phyloP scores from a whole-genome alignment of 163 green algal species.

The Scenedesmus sp. region DNA sequence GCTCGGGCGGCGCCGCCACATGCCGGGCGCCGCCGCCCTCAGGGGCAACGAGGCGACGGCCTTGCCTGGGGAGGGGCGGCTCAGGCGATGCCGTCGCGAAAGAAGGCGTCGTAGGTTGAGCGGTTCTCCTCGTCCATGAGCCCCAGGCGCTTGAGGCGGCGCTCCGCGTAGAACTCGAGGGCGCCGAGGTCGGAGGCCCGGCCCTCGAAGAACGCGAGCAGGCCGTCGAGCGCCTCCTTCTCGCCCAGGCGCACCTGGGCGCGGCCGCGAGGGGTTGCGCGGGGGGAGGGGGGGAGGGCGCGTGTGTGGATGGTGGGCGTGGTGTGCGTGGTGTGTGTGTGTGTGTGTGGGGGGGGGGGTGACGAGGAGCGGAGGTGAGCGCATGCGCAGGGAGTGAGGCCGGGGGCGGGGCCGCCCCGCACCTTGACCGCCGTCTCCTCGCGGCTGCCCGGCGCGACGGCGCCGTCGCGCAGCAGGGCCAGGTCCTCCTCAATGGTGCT shows the following conservation, averaged over 20 bases:
- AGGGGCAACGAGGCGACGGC: too few species aligned
- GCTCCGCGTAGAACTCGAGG: conserved; percentile 91
- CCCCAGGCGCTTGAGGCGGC: conserved; percentile 81
- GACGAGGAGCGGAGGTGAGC: too few species aligned
- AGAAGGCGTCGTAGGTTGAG: conserved; percentile 77
- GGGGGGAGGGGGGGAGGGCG: not conserved
- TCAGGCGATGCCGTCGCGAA: conserved; percentile 74
- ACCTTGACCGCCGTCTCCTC: conserved; percentile 58
- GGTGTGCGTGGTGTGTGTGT: too few species aligned
- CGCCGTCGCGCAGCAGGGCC: conserved; percentile 50
- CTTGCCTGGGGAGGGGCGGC: too few species aligned
- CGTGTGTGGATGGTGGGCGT: too few species aligned
- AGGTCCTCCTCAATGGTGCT: conserved; percentile 77
- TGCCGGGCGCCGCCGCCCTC: too few species aligned
- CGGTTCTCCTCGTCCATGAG: conserved; percentile 83
- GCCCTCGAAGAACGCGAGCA: conserved; percentile 77
- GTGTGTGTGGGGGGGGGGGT: too few species aligned
- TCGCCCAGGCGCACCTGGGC: conserved; percentile 78
- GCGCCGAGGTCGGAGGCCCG: conserved; percentile 58
- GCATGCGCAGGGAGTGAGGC: too few species aligned
- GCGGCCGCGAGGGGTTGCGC: not conserved
- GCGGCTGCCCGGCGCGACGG: conserved; percentile 52
- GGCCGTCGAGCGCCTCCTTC: conserved; percentile 78
- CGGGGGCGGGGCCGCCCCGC: too few species aligned
- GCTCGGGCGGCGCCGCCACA: too few species aligned